Evolutionary conservation across 1,284 basidiomycete genomes (phyloP), one percentile per base, ranked within the genome.

Genomic region (Fistulina hepatica): DNA sequence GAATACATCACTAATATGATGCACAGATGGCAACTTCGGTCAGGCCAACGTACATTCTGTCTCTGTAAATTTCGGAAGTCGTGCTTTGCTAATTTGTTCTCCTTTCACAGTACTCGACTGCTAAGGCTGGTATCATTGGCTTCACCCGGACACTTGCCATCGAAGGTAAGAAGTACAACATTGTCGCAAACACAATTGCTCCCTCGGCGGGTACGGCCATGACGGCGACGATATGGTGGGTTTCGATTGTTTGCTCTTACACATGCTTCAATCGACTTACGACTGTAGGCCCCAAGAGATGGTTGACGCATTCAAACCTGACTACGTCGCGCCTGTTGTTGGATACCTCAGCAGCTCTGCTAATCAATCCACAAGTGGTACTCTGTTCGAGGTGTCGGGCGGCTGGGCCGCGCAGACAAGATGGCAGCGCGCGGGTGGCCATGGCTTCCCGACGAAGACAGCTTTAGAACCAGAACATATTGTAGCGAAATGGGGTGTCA

Each of bases 401-500:
- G 95, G 94, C 2, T 97, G 91, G 86, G 82, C 84, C 10, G 89
- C 89, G 5, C 80, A 92, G 54, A 81, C 88, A 28, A 73, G 94
- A 46, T 98, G 94, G 93, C 85, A 97, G 62, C 79, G 92, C 27
- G 70, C 90, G 7, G 83, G 81, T 20, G 95, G 94, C 6, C 59
- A 82, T 49, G 76, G 81, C n/a, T 95, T 94, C 76, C 82, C 88
- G 7, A 73, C 80, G 33, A 81, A 81, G 55, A 70, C 69, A 43
- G 65, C 71, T 3, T 69, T 84, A 45, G 78, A 75, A 6, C 84
- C 89, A 0, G 93, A 97, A 57, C 74, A 80, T 40, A 65, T 95
- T 38, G 55, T 80, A 21, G 60, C 67, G 24, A 81, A 89, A 53
- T 97, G 91, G 91, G 65, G 70, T 36, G 59, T 68, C 39, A 81